Percentiles rank a stretch among this genome's conserved stretches.
Evolutionary conservation across 164 flowering plant species (phyloP).

Genomic region (Cinnamomum chago): DNA sequence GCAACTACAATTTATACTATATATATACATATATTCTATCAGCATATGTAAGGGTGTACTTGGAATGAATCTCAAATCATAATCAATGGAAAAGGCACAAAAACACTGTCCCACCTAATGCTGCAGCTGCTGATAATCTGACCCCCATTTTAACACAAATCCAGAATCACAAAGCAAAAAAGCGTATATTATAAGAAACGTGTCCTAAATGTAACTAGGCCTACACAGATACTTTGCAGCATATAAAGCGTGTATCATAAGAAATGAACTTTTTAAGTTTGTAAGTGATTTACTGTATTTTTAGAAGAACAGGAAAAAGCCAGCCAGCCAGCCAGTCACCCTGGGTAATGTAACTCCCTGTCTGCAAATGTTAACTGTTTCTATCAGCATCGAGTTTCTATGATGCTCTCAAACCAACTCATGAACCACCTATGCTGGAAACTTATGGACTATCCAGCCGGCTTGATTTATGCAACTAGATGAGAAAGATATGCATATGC

Average conservation of each 20-base stretch:
- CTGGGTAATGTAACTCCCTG: neutral
- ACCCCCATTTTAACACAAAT: too few relatives aligned
- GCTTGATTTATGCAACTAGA: neutral
- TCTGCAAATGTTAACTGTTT: neutral
- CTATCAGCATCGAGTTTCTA: neutral
- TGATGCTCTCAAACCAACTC: neutral
- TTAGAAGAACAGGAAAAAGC: neutral
- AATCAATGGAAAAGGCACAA: neutral
- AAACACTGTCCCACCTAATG: neutral
- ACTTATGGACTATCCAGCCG: neutral
- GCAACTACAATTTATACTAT: neutral
- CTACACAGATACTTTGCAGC: neutral
- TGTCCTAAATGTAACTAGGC: neutral
- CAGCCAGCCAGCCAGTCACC: neutral
- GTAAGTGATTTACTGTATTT: neutral
- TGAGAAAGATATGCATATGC: neutral
- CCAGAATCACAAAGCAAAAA: too few relatives aligned
- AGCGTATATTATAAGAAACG: neutral
- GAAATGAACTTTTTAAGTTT: neutral
- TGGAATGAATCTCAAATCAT: too few relatives aligned
- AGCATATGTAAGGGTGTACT: neutral
- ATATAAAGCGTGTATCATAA: neutral
- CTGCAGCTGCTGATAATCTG: too few relatives aligned
- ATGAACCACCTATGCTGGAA: neutral
- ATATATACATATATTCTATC: too few relatives aligned